phyloP scores from a whole-genome alignment of 108 stramenopile species.

The Pseudonitzschia delicatissima region DNA sequence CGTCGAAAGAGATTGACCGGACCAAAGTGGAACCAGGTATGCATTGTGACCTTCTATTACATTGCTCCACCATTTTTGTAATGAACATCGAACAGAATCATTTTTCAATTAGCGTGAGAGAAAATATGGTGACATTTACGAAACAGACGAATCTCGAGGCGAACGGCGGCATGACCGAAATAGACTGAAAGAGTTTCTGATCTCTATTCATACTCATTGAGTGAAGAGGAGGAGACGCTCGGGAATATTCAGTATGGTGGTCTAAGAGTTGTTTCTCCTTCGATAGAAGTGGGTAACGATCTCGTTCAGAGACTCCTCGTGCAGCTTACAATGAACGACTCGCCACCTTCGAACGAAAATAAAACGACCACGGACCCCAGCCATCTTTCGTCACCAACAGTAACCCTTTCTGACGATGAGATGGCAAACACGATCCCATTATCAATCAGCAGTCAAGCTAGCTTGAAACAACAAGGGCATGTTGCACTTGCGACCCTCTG shows the following conservation, averaged over 20 bases:
- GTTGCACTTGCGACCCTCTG: conserved; percentile 35
- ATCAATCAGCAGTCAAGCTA: background rate
- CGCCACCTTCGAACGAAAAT: conserved; percentile 59
- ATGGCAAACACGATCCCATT: background rate
- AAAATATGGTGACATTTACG: too few species aligned
- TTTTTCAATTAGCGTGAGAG: too few species aligned
- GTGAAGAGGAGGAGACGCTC: background rate
- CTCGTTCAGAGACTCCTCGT: conserved; percentile 56
- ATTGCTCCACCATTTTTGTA: too few species aligned
- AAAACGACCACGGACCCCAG: background rate
- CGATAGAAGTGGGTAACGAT: conserved; percentile 24
- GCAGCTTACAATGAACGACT: conserved; percentile 69
- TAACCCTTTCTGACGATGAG: background rate
- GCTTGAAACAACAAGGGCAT: conserved; percentile 28
- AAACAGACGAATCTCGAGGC: too few species aligned
- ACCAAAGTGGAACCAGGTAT: too few species aligned
- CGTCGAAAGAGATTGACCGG: too few species aligned
- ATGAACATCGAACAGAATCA: too few species aligned
- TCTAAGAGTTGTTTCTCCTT: background rate
- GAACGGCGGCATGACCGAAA: too few species aligned
- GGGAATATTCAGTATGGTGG: background rate
- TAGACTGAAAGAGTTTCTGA: too few species aligned
- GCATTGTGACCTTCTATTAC: too few species aligned
- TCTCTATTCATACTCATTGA: background rate
- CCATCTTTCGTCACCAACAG: background rate